Evolutionary conservation across 2,329 filamentous ascomycete genomes (phyloP).

Genomic region (Verticillium alfalfae): DNA sequence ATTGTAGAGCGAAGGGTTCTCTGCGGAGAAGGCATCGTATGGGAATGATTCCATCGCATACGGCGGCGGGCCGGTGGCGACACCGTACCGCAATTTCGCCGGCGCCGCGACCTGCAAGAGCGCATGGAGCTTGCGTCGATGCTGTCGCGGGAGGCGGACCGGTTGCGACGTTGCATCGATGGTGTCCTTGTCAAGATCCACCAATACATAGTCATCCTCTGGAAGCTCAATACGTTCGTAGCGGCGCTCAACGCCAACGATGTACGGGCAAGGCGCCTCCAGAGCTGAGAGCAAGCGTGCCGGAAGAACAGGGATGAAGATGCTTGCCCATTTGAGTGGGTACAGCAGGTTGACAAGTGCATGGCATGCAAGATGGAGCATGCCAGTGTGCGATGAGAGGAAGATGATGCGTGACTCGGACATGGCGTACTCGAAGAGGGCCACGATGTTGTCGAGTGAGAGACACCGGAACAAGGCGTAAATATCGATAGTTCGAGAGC

Average conservation of each 20-base stretch:
- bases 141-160: constrained; percentile 76
- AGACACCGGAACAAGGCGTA: constrained; percentile 89
- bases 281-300: constrained; percentile 83
- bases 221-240: constrained; percentile 84
- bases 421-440: constrained; percentile 88
- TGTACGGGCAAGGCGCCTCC: constrained; percentile 93
- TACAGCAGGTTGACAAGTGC: constrained; percentile 84
- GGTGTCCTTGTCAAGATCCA: constrained; percentile 86
- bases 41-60: constrained; percentile 93
- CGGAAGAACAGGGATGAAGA: constrained; percentile 88
- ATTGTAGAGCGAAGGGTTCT: constrained; percentile 76
- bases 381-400: constrained; percentile 88
- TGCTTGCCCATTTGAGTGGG: constrained; percentile 86
- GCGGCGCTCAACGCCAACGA: constrained; percentile 88
- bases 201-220: constrained; percentile 91
- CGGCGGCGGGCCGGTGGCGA: constrained; percentile 80
- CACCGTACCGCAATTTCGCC: constrained; percentile 80
- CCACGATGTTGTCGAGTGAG: constrained; percentile 86
- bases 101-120: constrained; percentile 86
- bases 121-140: constrained; percentile 82
- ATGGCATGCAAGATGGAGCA: constrained; percentile 89
- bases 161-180: constrained; percentile 81
- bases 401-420: constrained; percentile 94
- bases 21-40: constrained; percentile 82
- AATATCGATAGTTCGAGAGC: constrained; percentile 83